Conservation (phyloP, 2,329 filamentous ascomycete genomes). For the Fusarium nelsonii region DNA sequence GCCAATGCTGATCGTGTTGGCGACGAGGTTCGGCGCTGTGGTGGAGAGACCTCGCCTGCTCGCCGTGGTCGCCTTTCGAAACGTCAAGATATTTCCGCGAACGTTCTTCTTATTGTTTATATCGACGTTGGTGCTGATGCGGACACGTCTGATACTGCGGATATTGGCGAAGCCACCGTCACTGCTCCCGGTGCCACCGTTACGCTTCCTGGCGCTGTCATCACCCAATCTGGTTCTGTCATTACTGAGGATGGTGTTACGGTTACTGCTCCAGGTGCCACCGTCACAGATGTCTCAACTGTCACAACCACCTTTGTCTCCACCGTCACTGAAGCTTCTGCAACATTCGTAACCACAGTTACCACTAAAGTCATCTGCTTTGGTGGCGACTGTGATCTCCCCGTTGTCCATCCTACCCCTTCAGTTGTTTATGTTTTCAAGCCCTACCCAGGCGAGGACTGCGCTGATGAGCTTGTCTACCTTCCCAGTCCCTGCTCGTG, state of each 20-base stretch:
- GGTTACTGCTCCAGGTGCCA: background rate
- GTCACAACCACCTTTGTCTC: constrained; percentile 28
- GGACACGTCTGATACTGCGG: too few relatives aligned
- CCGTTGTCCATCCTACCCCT: background rate
- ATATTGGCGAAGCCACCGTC: background rate
- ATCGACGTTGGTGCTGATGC: background rate
- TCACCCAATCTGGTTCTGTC: background rate
- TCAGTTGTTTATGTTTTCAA: constrained; percentile 35
- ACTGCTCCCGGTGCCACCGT: background rate
- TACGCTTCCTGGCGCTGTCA: background rate
- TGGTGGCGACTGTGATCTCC: constrained; percentile 19
- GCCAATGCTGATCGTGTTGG: background rate
- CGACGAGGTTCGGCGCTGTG: constrained; percentile 30
- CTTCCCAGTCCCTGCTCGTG: constrained; percentile 34
- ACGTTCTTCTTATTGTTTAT: constrained; percentile 36
- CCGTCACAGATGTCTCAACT: constrained; percentile 7
- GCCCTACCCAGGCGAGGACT: constrained; percentile 31
- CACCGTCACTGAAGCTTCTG: constrained; percentile 4
- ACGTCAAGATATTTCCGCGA: constrained; percentile 33
- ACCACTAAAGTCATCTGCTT: constrained; percentile 30
- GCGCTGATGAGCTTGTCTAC: constrained; percentile 31
- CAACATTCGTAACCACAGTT: constrained; percentile 20
- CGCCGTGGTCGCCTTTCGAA: constrained; percentile 18
- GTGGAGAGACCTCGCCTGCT: constrained; percentile 19
- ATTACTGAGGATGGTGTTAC: background rate